Percentiles rank a stretch among this genome's conserved stretches.
These are phyloP conservation scores for Plasmodium reichenowi DNA, from an alignment of 169 alveolate species.

Conservation along the genomic window DNA sequence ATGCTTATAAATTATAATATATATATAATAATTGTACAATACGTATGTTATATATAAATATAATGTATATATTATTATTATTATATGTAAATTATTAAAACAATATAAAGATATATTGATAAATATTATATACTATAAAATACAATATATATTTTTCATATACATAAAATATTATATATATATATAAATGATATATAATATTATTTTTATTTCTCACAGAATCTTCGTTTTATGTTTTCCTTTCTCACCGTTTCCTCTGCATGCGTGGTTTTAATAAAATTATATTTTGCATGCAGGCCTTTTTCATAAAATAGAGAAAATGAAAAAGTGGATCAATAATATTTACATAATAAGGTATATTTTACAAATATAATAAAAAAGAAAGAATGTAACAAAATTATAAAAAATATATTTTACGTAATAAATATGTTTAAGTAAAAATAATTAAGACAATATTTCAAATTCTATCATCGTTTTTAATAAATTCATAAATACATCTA, in stretches of 20 bases:
- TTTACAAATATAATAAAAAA: background rate
- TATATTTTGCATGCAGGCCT: slow-evolving; percentile 39
- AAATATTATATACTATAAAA: no score
- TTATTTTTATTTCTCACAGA: slow-evolving; percentile 28
- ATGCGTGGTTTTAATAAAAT: slow-evolving; percentile 13
- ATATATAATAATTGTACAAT: no score
- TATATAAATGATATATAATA: no score
- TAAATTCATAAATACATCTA: no score
- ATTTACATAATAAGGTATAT: background rate
- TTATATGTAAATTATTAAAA: background rate
- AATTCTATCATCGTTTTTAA: no score
- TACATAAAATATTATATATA: no score
- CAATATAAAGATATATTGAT: no score
- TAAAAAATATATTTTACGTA: background rate
- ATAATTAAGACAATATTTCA: no score
- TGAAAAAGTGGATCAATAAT: background rate
- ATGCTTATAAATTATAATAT: no score
- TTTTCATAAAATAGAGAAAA: slow-evolving; percentile 13
- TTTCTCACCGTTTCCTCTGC: slow-evolving; percentile 44
- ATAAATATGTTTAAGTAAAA: no score
- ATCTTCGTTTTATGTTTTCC: slow-evolving; percentile 15
- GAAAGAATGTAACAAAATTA: background rate
- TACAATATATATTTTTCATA: background rate
- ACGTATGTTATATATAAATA: background rate
- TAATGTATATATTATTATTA: background rate